Evolutionary conservation across 371 early-diverging fungal genomes (phyloP).

Genomic region (Mortierella sp.): DNA sequence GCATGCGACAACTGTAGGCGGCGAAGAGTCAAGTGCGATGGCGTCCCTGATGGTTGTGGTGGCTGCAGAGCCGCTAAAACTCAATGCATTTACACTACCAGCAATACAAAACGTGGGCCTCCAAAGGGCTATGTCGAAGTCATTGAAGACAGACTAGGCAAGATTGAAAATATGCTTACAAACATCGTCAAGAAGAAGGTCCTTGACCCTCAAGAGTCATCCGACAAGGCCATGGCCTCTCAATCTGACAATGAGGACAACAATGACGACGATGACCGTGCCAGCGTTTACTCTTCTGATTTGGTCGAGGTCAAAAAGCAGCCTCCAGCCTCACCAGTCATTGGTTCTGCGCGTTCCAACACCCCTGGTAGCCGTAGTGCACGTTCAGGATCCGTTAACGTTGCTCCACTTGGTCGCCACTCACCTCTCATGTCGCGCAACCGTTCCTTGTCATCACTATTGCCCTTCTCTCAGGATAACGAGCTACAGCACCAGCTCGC

Average conservation of each 20-base stretch:
- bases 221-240: constrained; percentile 17
- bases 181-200: constrained; percentile 60
- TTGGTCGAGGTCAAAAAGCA: constrained; percentile 51
- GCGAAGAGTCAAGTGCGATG: constrained; percentile 69
- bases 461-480: constrained; percentile 48
- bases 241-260: constrained; percentile 25
- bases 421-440: constrained; percentile 54
- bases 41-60: constrained; percentile 59
- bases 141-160: constrained; percentile 78
- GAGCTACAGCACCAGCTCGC: constrained; percentile 21
- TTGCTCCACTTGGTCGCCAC: constrained; percentile 41
- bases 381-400: constrained; percentile 40
- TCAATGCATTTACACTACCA: constrained; percentile 64
- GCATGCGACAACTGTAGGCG: constrained; percentile 64
- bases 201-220: constrained; percentile 10
- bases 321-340: constrained; percentile 46
- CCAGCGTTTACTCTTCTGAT: constrained; percentile 37
- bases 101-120: constrained; percentile 70
- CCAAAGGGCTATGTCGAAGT: constrained; percentile 81
- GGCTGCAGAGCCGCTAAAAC: constrained; percentile 63
- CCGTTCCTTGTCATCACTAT: constrained; percentile 41
- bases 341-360: constrained; percentile 31
- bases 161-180: constrained; percentile 72
- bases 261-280: constrained; percentile 34
- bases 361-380: constrained; percentile 21